Base-by-base conservation (phyloP, 1,284 basidiomycete genomes). In the Fomitopsis palustris region DNA sequence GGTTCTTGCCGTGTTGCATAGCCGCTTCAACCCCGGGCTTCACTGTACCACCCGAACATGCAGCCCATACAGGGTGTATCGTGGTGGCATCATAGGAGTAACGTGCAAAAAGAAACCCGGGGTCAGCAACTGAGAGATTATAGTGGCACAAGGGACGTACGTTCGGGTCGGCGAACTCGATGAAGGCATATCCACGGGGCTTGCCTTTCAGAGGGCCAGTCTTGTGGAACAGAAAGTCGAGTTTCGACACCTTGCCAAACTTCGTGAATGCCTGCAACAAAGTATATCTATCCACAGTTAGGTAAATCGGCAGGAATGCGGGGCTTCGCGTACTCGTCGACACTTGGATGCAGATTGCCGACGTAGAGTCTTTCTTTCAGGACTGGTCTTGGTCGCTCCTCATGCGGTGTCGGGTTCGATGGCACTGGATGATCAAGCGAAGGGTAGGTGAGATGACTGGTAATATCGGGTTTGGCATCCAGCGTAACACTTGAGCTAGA, bases 171-270 rank as follows among this genome's bases (percentile, higher is more conserved):
- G 81, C 80, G 70, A 88, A 98, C 75, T 98, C 94, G 35, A 99
- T 78, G 67, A 98, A 99, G 0, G 95, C 96, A 73, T 96, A 99
- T 2, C 96, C 96, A 19, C 95, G 80, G 1, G 96, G 95, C 72
- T 94, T 96, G 14, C 96, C 96, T 72, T 90, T 94, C 67, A 88
- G 76, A 4, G 88, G 82, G 0, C 96, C 96, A 0, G 87, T 80
- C 77, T 96, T 98, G 81, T 99, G 96, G 70, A 96, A 97, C 66
- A 98, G 82, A 72, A 90, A 96, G 74, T 99, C 96, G 59, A 98
- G 84, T 67, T 95, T 94, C 41, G 92, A 84, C 61, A 98, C 84
- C 74, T 92, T 95, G 62, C 96, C 96, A 69, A 88, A 95, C 74
- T 92, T 95, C 45, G 87, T 84, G 74, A 98, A 98, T 35, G 95